Percentiles rank a stretch among this genome's conserved stretches.
These are phyloP conservation scores for Solanum appendiculatum DNA, from an alignment of 257 asterid species.

Conservation along the genomic window DNA sequence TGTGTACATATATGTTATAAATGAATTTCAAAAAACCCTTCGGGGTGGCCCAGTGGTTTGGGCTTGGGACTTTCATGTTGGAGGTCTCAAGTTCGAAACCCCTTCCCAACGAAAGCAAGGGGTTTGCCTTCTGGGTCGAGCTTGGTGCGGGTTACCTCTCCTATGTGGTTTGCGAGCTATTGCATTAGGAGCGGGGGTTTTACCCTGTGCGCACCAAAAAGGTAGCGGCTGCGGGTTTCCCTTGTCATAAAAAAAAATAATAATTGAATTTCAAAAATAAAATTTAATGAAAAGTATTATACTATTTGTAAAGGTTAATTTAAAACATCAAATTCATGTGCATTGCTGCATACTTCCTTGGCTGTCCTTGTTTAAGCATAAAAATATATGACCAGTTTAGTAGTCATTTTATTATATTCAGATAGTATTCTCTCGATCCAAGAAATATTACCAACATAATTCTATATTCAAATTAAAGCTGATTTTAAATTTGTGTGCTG, in stretches of 20 bases:
- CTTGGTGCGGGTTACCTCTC: too few species aligned
- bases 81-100: too few species aligned
- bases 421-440: background rate
- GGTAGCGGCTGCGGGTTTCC: too few species aligned
- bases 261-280: too few species aligned
- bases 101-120: too few species aligned
- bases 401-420: background rate
- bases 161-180: too few species aligned
- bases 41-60: too few species aligned
- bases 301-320: background rate
- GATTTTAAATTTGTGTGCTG: background rate
- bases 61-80: too few species aligned
- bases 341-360: background rate
- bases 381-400: background rate
- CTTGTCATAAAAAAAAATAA: too few species aligned
- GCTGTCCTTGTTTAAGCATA: background rate
- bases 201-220: too few species aligned
- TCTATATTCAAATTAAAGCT: background rate
- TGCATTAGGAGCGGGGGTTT: too few species aligned
- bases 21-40: background rate
- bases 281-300: background rate
- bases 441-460: background rate
- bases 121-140: too few species aligned
- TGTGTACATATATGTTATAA: background rate
- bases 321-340: background rate